Evolutionary conservation across 2,329 filamentous ascomycete genomes (phyloP).

Genomic region (Talaromyces amestolkiae): DNA sequence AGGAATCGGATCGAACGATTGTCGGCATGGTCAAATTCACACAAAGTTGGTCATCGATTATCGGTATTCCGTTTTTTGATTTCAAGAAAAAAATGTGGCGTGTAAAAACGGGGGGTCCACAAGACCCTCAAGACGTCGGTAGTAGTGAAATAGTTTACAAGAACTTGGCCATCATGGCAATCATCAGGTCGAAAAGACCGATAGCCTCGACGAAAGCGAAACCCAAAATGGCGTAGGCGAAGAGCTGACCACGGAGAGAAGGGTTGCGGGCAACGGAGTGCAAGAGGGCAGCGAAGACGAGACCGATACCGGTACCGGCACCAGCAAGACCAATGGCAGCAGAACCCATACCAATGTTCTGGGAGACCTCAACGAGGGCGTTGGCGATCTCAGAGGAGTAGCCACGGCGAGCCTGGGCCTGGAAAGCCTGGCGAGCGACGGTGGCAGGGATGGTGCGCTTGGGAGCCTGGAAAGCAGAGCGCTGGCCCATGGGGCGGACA

Average conservation of each 20-base stretch:
- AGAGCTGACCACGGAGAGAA: conserved; percentile 89
- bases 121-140: background rate
- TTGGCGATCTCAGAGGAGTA: conserved; percentile 83
- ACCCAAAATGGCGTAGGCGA: conserved; percentile 93
- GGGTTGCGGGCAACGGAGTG: conserved; percentile 91
- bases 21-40: conserved; percentile 11
- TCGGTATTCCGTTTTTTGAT: conserved; percentile 7
- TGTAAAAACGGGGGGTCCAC: background rate
- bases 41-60: conserved; percentile 11
- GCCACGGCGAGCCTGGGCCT: conserved; percentile 63
- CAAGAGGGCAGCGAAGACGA: conserved; percentile 87
- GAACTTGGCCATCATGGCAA: conserved; percentile 93
- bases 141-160: conserved; percentile 44
- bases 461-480: conserved; percentile 64
- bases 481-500: conserved; percentile 39
- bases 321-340: conserved; percentile 89
- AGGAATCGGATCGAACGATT: conserved; percentile 11
- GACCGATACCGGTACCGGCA: conserved; percentile 93
- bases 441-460: conserved; percentile 70
- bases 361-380: conserved; percentile 86
- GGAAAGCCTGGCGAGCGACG: conserved; percentile 61
- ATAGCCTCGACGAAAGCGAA: conserved; percentile 89
- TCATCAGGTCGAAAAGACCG: conserved; percentile 79
- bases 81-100: conserved; percentile 9
- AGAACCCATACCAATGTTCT: conserved; percentile 85